phyloP scores from a whole-genome alignment of 1,139 yeast species.

The Yamadazyma aaseri region DNA sequence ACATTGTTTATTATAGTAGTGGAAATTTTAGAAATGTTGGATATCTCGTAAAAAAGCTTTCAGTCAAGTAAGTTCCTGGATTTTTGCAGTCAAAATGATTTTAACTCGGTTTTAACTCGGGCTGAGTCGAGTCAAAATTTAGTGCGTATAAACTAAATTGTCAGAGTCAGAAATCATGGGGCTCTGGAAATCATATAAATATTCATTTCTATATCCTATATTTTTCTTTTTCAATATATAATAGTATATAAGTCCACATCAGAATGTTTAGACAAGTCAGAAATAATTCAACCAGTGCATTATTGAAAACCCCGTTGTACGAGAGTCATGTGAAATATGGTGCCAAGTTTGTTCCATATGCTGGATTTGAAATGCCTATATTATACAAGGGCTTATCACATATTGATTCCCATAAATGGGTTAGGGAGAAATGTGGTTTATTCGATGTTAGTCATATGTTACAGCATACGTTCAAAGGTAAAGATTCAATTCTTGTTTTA shows the following conservation, averaged over 20 bases:
- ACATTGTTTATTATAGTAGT: too few species aligned
- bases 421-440: conserved; percentile 79
- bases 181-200: too few species aligned
- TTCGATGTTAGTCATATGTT: conserved; percentile 98
- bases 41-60: too few species aligned
- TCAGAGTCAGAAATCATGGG: too few species aligned
- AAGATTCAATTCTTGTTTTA: conserved; percentile 64
- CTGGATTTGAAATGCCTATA: conserved; percentile 94
- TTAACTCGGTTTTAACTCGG: conserved; percentile 4
- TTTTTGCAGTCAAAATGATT: conserved; percentile 4
- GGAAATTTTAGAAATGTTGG: too few species aligned
- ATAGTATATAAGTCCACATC: too few species aligned
- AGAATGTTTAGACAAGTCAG: conserved; percentile 23
- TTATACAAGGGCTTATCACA: conserved; percentile 79
- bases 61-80: too few species aligned
- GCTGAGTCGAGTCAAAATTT: conserved; percentile 1
- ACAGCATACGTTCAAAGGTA: conserved; percentile 77
- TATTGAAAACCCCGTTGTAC: conserved; percentile 73
- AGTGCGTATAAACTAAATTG: too few species aligned
- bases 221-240: too few species aligned
- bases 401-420: conserved; percentile 94
- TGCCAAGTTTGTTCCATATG: conserved; percentile 93
- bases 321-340: conserved; percentile 76
- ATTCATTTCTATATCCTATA: too few species aligned
- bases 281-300: conserved; percentile 27